phyloP scores from a whole-genome alignment of 2,329 filamentous ascomycete species.

The Fusarium tupiense region DNA sequence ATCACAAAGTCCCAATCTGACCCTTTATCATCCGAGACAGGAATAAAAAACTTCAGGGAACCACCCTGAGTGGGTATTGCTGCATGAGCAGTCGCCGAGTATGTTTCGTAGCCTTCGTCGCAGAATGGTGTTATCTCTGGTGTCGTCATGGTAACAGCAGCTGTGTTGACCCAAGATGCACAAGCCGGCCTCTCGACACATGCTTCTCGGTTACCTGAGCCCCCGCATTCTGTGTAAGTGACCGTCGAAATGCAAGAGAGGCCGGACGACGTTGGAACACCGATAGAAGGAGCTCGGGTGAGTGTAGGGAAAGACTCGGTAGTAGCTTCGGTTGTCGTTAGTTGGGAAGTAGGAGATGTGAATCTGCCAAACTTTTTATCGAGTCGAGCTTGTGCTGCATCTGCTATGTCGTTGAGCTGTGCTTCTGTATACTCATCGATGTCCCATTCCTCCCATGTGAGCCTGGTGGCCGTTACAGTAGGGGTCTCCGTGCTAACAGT shows the following conservation, averaged over 20 bases:
- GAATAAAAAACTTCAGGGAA: not conserved
- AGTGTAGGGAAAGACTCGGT: not conserved
- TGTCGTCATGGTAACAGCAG: not conserved
- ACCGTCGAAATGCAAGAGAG: not conserved
- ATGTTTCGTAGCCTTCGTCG: not conserved
- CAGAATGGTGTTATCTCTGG: not conserved
- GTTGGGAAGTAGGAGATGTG: accelerated
- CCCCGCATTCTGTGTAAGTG: not conserved
- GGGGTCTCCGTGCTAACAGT: not conserved
- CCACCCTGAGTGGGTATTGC: not conserved
- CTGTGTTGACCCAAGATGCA: not conserved
- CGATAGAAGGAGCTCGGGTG: not conserved
- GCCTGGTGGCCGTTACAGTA: not conserved
- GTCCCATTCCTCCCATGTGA: not conserved
- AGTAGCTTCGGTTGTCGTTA: not conserved
- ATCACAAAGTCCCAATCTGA: not conserved
- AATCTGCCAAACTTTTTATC: not conserved
- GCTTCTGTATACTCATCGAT: not conserved
- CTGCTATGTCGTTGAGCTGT: not conserved
- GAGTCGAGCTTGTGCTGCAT: not conserved
- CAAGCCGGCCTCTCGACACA: not conserved
- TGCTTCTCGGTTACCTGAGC: not conserved
- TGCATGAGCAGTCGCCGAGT: not conserved
- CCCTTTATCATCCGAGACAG: not conserved
- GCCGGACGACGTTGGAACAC: not conserved